Evolutionary conservation across 2,329 filamentous ascomycete genomes (phyloP), one percentile per base, ranked within the genome.

Genomic region (Fusarium dlaminii): DNA sequence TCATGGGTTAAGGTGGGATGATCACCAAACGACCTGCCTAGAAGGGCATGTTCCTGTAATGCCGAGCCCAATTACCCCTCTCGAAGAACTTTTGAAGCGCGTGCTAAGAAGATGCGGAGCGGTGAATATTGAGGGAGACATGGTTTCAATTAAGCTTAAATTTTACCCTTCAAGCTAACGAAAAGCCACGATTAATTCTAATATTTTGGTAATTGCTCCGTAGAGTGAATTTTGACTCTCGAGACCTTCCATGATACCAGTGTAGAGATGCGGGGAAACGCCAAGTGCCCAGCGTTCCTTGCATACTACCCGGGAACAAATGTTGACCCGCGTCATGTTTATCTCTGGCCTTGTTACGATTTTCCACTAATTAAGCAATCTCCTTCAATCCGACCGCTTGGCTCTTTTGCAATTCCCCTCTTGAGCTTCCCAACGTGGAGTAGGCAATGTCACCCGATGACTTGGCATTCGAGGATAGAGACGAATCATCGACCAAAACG

Each of bases 361-460:
- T 48, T 45, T 46, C 20, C 20, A 54, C 49, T 54, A 40, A 49
- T 30, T 27, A 42, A 9, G 46, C 43, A 68, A 29, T 20, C 13
- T 5, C 32, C 27, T 30, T 42, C 15, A 7, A 37, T 27, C 32
- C 17, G 22, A 13, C 14, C 34, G 13, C 71, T 74, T 64, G 48
- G 67, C 54, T 57, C 58, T 30, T 30, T 14, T 24, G 22, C 18
- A 18, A 18, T 27, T 20, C 11, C 15, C 29, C 22, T 37, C 48
- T 62, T 30, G 42, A 73, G 52, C 70, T 73, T 70, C 70, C 70
- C 10, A 34, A 62, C 34, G 20, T 18, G 56, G 70, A 62, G 56
- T 73, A 71, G 70, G 27, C 32, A 2, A 34, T 30, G 18, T 8
- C 8, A 63, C 63, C n/a, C 17, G 20, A 40, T 10, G 24, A 29